Evolutionary conservation across 495 filamentous ascomycete genomes (phyloP).

Genomic region (Baudoinia panamericana): DNA sequence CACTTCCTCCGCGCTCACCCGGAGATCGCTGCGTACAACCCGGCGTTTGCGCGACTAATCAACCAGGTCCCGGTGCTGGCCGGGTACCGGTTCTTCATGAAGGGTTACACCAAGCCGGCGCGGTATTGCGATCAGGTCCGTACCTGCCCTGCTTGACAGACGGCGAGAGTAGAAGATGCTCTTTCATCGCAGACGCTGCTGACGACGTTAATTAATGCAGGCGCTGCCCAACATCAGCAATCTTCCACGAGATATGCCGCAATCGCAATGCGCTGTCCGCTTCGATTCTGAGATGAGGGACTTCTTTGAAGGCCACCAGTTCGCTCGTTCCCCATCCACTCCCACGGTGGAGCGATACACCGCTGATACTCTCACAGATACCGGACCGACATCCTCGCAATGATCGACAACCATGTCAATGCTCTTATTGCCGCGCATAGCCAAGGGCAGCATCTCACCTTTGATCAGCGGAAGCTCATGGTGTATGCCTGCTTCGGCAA

Average conservation of each 20-base stretch:
- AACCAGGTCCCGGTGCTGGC: conserved; percentile 11
- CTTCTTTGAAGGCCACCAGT: no score
- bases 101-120: conserved; percentile 20
- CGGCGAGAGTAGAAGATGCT: no score
- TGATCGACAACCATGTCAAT: conserved; percentile 14
- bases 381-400: conserved; percentile 15
- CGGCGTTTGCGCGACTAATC: conserved; percentile 1
- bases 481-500: conserved; percentile 14
- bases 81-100: conserved; percentile 17
- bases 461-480: conserved; percentile 10
- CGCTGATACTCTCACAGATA: no score
- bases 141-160: no score
- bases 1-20: conserved; percentile 13
- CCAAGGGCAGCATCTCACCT: not conserved
- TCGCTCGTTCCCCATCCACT: no score
- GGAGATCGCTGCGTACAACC: conserved; percentile 7
- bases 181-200: no score
- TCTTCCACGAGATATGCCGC: no score
- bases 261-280: no score
- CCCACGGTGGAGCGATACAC: no score
- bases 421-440: not conserved
- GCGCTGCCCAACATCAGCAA: no score
- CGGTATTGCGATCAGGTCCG: conserved; percentile 8
- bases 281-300: no score
- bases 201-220: no score